Conservation (phyloP, 2,329 filamentous ascomycete species). For the Nothophaeocryptopus gaeumannii region DNA sequence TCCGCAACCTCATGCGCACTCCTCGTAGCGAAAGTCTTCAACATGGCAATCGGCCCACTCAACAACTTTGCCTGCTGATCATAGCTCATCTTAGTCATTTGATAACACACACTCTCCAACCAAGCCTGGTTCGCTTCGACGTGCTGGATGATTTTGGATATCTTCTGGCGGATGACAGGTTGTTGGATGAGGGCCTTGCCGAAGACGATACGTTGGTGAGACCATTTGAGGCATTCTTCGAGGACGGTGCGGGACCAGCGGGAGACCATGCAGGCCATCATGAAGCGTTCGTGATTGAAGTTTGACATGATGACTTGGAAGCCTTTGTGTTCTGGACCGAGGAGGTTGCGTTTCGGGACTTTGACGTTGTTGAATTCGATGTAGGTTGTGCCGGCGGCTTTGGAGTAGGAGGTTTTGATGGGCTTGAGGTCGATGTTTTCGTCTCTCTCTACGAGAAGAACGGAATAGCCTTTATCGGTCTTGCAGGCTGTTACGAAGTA, state of each 20-base stretch:
- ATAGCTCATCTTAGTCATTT: constrained; percentile 85
- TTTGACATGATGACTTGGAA: constrained; percentile 82
- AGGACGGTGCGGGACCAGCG: constrained; percentile 67
- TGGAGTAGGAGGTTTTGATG: constrained; percentile 80
- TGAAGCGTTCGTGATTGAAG: constrained; percentile 51
- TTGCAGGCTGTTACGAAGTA: constrained; percentile 81
- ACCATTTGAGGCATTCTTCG: constrained; percentile 85
- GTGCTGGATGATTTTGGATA: constrained; percentile 83
- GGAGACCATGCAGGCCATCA: constrained; percentile 53
- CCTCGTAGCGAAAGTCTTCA: constrained; percentile 76
- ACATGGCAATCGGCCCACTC: constrained; percentile 75
- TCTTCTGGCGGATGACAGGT: constrained; percentile 32
- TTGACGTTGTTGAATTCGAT: constrained; percentile 84
- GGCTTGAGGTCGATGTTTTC: constrained; percentile 73
- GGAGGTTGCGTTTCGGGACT: constrained; percentile 72
- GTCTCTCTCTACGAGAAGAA: constrained; percentile 70
- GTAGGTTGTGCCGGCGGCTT: constrained; percentile 73
- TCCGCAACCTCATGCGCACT: constrained; percentile 80
- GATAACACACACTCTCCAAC: constrained; percentile 80
- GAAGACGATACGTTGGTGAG: constrained; percentile 81
- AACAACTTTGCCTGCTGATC: constrained; percentile 70
- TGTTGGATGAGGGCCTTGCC: constrained; percentile 79
- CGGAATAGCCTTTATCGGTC: constrained; percentile 75
- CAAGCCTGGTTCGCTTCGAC: constrained; percentile 80
- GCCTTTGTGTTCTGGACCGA: constrained; percentile 81